These are phyloP conservation scores for Cryptococcus sp. DNA, from an alignment of 1,284 basidiomycete species.

Conservation along the genomic window DNA sequence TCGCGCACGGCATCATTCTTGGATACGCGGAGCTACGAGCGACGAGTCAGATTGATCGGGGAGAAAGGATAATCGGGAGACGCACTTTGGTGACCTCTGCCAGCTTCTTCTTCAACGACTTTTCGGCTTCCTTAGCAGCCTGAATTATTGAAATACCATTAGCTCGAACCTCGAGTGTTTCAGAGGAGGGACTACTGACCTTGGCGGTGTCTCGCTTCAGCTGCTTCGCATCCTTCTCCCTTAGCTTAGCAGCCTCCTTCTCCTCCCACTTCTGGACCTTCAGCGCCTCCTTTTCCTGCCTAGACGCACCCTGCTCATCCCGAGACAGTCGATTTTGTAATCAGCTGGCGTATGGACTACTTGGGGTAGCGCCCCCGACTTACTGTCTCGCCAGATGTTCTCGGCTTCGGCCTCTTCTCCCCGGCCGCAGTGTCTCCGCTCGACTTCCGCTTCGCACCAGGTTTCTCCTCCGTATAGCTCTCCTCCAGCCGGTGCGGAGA, in stretches of 20 bases:
- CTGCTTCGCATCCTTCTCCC: slow-evolving; percentile 30
- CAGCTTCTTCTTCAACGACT: slow-evolving; percentile 39
- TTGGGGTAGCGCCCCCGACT: background rate
- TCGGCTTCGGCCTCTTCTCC: slow-evolving; percentile 5
- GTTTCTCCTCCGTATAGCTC: background rate
- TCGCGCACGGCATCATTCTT: slow-evolving; percentile 47
- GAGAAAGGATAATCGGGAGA: background rate
- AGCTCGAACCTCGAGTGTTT: background rate
- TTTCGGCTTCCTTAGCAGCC: slow-evolving; percentile 41
- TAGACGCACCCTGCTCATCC: background rate
- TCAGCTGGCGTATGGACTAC: background rate
- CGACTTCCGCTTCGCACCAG: background rate
- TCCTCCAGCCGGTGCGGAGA: too few relatives aligned
- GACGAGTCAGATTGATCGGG: background rate
- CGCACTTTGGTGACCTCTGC: slow-evolving; percentile 37
- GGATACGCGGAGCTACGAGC: slow-evolving; percentile 35
- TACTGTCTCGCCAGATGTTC: background rate
- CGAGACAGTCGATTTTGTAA: background rate
- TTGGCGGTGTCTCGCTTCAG: slow-evolving; percentile 34
- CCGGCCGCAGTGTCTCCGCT: background rate
- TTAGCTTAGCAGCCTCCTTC: slow-evolving; percentile 29
- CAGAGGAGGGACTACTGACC: slow-evolving; percentile 17
- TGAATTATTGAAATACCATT: slow-evolving; percentile 9
- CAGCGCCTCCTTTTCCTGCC: background rate
- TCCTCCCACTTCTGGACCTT: slow-evolving; percentile 18